Base-by-base conservation (phyloP, 2,329 filamentous ascomycete species). In the Penicillium hesseltinei region DNA sequence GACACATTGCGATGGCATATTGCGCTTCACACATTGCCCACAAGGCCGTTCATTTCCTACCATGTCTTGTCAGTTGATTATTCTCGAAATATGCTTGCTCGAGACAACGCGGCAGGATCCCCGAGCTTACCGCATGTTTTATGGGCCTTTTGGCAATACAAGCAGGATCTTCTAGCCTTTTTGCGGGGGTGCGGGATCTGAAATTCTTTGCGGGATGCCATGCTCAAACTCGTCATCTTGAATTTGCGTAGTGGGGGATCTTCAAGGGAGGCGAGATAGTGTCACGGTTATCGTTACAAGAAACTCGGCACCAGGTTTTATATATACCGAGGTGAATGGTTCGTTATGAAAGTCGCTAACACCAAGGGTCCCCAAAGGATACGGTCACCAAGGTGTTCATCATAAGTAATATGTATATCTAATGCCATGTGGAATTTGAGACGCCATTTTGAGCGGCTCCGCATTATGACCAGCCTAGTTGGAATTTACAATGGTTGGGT, bases 1-100 rank as follows among this genome's bases (percentile, higher is more conserved):
- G 2, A 60, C 54, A 39, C 57, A 62, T 42, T 44, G 45, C 2
- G 36, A 25, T 39, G 51, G 21, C 40, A 51, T 38, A 9, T 49
- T 52, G 4, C 57, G 60, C 4, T 42, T 52, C 1, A 42, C 38
- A 17, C 60, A 62, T 56, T 55, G 44, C 11, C 36, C 29, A 31
- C 60, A 62, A 23, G 60, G 60, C 1, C 57, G 43, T 21, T 62
- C 54, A 39, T 62, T 58, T 31, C 60, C 60, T 62, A 31, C 7
- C 13, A 3, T 9, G 1, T 17, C n/a, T 31, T 29, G n/a, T 60
- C 3, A 58, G 50, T 19, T 27, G 7, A 15, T 13, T 15, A 4
- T 39, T 7, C n/a, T 13, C 17, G 1, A n/a, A 31, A 4, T 47
- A 15, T 7, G 1, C 10, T 33, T 25, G 17, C 9, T 38, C 21